phyloP scores from a whole-genome alignment of 2,329 filamentous ascomycete species.

The Trichoderma sp. region DNA sequence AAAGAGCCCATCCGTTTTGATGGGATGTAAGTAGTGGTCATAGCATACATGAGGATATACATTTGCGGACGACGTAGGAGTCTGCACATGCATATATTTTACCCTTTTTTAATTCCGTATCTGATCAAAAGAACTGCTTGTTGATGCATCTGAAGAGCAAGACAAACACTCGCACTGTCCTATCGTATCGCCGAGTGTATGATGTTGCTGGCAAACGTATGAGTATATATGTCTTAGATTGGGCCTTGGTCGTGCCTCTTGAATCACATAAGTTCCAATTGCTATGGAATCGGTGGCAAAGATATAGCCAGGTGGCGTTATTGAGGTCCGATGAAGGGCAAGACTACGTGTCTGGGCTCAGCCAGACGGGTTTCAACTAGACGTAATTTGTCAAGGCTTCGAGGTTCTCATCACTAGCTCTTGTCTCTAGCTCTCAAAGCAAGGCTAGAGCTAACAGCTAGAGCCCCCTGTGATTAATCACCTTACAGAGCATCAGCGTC shows the following conservation, averaged over 20 bases:
- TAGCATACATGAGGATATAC: constrained; percentile 20
- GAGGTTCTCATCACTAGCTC: neutral
- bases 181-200: neutral
- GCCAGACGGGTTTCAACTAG: neutral
- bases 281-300: neutral
- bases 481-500: neutral
- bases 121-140: no score
- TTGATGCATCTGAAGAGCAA: neutral
- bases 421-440: neutral
- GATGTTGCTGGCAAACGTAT: neutral
- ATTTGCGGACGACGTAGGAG: constrained; percentile 1
- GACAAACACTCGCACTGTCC: neutral
- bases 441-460: neutral
- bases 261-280: neutral
- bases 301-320: neutral
- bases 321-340: neutral
- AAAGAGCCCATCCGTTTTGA: constrained; percentile 8
- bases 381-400: neutral
- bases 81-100: neutral
- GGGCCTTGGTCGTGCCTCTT: neutral
- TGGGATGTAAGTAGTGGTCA: constrained; percentile 20
- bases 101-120: neutral
- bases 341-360: neutral
- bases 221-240: neutral
- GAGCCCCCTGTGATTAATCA: neutral